Evolutionary conservation across 371 early-diverging fungal genomes (phyloP).

Genomic region (Coemansia sp.): DNA sequence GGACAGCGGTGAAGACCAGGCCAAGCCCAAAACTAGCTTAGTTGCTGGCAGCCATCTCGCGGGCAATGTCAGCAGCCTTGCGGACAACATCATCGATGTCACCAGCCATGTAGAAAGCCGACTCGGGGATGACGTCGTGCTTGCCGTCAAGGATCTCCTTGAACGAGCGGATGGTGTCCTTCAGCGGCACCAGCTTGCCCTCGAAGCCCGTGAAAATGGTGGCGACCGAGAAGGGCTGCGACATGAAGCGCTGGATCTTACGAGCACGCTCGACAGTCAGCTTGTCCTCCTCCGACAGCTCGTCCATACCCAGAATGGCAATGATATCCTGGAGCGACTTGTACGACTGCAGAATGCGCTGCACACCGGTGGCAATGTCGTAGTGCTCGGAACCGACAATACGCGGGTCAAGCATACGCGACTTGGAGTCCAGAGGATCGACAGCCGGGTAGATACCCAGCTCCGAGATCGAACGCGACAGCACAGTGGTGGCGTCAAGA

Average conservation of each 20-base stretch:
- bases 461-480: constrained; percentile 97
- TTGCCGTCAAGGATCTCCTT: constrained; percentile 95
- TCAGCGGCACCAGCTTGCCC: constrained; percentile 89
- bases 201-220: constrained; percentile 97
- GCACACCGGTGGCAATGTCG: constrained; percentile 89
- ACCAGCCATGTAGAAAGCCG: constrained; percentile 98
- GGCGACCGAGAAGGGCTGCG: constrained; percentile 96
- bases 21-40: constrained; percentile 42
- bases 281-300: constrained; percentile 98
- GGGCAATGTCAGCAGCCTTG: constrained; percentile 91
- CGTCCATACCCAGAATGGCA: constrained; percentile 97
- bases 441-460: constrained; percentile 99
- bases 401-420: constrained; percentile 95
- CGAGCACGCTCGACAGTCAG: constrained; percentile 93
- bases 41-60: constrained; percentile 55
- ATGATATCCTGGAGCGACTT: constrained; percentile 98
- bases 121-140: constrained; percentile 92
- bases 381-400: constrained; percentile 96
- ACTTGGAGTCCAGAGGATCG: constrained; percentile 98
- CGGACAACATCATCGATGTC: constrained; percentile 91
- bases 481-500: constrained; percentile 98
- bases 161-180: constrained; percentile 96
- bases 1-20: not conserved
- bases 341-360: constrained; percentile 95
- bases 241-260: constrained; percentile 97